phyloP scores from a whole-genome alignment of 2,329 filamentous ascomycete genomes.

The Xenoacremonium recifei region DNA sequence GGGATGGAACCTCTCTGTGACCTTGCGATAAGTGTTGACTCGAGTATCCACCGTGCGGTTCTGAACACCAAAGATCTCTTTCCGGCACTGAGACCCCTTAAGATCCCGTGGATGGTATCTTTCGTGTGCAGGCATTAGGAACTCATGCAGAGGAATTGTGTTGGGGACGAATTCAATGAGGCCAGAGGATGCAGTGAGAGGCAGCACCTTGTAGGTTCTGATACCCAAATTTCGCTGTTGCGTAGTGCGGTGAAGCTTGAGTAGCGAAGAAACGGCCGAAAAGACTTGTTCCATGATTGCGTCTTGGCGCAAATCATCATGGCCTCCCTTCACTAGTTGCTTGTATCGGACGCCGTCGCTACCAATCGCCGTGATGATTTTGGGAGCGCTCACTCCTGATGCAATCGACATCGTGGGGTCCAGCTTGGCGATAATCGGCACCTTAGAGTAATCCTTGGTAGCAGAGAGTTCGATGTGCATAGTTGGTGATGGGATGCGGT shows the following conservation, averaged over 20 bases:
- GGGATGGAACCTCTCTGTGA: slow-evolving; percentile 81
- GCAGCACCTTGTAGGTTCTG: slow-evolving; percentile 94
- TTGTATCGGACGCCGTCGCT: slow-evolving; percentile 79
- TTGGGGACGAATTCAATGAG: slow-evolving; percentile 97
- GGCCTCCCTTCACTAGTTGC: slow-evolving; percentile 92
- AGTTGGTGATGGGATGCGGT: slow-evolving; percentile 82
- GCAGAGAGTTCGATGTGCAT: slow-evolving; percentile 76
- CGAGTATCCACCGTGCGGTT: slow-evolving; percentile 67
- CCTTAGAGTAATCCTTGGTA: slow-evolving; percentile 70
- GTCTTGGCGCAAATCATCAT: slow-evolving; percentile 94
- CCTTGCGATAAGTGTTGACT: slow-evolving; percentile 71
- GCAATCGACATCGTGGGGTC: slow-evolving; percentile 80
- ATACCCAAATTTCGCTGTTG: slow-evolving; percentile 87
- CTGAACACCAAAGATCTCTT: slow-evolving; percentile 74
- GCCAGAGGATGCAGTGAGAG: slow-evolving; percentile 78
- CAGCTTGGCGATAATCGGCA: slow-evolving; percentile 74
- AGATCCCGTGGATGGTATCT: slow-evolving; percentile 82
- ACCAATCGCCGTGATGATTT: slow-evolving; percentile 81
- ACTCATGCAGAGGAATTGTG: slow-evolving; percentile 89
- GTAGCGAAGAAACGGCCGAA: slow-evolving; percentile 85
- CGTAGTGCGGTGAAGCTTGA: slow-evolving; percentile 82
- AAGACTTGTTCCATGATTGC: slow-evolving; percentile 99
- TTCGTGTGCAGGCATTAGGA: slow-evolving; percentile 86
- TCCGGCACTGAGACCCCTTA: slow-evolving; percentile 73
- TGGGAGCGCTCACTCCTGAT: slow-evolving; percentile 86